These are phyloP conservation scores for Termitomyces bulborhizus DNA, from an alignment of 768 basidiomycete species.

Conservation along the genomic window DNA sequence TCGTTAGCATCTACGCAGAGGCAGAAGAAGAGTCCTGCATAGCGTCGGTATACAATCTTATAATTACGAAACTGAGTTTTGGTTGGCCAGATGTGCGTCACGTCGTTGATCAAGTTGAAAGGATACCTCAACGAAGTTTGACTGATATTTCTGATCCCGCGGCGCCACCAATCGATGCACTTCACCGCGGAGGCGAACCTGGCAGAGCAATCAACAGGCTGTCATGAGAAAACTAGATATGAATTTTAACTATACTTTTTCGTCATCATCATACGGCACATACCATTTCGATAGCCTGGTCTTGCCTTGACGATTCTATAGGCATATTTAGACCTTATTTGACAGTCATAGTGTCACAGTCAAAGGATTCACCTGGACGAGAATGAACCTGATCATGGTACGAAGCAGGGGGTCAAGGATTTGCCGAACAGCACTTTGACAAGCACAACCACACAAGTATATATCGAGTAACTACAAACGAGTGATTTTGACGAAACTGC, in stretches of 20 bases:
- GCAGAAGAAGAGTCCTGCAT: conserved; percentile 97
- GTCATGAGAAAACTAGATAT: not conserved
- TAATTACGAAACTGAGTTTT: conserved; percentile 84
- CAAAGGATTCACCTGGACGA: conserved; percentile 75
- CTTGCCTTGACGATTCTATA: conserved; percentile 95
- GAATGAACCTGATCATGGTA: conserved; percentile 93
- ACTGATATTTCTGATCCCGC: conserved; percentile 97
- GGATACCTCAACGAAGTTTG: conserved; percentile 95
- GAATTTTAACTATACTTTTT: conserved; percentile 59
- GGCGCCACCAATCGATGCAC: conserved; percentile 96
- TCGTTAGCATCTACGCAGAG: conserved; percentile 97
- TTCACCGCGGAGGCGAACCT: conserved; percentile 93
- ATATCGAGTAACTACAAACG: not conserved
- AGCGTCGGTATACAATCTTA: conserved; percentile 95
- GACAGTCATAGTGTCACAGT: not conserved
- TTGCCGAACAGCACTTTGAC: conserved; percentile 8
- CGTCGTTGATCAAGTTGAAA: not conserved
- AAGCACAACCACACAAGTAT: conserved; percentile 11
- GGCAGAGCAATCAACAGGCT: conserved; percentile 1
- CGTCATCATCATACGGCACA: conserved; percentile 97
- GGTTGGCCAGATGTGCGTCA: not conserved
- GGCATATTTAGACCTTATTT: not conserved
- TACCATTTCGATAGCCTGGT: conserved; percentile 98
- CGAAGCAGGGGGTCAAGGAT: conserved; percentile 4
- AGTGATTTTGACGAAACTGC: not conserved